phyloP scores from a whole-genome alignment of 164 flowering plant species.

The Akebia trifoliata region DNA sequence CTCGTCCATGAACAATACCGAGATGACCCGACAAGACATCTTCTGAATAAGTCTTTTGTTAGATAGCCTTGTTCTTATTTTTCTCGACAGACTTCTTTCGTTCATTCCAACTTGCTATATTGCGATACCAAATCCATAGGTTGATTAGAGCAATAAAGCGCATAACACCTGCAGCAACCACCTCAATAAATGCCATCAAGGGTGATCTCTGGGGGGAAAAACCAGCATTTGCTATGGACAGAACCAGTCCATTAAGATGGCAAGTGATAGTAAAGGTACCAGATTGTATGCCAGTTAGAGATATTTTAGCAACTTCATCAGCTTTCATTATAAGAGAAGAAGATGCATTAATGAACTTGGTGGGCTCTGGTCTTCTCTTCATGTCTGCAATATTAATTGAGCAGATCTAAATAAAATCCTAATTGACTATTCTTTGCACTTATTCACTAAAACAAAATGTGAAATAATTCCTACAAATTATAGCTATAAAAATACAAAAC shows the following conservation, averaged over 20 bases:
- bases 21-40: too few species aligned
- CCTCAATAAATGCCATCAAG: constrained; percentile 73
- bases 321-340: constrained; percentile 75
- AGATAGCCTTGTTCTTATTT: too few species aligned
- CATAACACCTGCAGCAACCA: constrained; percentile 46
- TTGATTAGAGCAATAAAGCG: constrained; percentile 56
- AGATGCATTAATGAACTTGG: constrained; percentile 60
- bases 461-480: too few species aligned
- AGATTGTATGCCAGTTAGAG: constrained; percentile 65
- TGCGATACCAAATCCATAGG: constrained; percentile 77
- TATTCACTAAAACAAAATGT: too few species aligned
- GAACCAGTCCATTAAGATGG: constrained; percentile 65
- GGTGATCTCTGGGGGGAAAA: constrained; percentile 81
- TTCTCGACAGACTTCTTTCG: too few species aligned
- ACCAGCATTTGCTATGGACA: constrained; percentile 79
- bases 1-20: too few species aligned
- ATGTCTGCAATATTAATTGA: constrained; percentile 50
- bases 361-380: constrained; percentile 55
- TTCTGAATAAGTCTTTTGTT: too few species aligned
- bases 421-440: too few species aligned
- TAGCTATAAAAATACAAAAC: too few species aligned
- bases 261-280: constrained; percentile 69
- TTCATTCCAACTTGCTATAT: constrained; percentile 60
- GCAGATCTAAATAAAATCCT: neutral
- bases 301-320: constrained; percentile 70